These are phyloP conservation scores for Diaporthe eres DNA, from an alignment of 2,329 filamentous ascomycete species.

Conservation along the genomic window DNA sequence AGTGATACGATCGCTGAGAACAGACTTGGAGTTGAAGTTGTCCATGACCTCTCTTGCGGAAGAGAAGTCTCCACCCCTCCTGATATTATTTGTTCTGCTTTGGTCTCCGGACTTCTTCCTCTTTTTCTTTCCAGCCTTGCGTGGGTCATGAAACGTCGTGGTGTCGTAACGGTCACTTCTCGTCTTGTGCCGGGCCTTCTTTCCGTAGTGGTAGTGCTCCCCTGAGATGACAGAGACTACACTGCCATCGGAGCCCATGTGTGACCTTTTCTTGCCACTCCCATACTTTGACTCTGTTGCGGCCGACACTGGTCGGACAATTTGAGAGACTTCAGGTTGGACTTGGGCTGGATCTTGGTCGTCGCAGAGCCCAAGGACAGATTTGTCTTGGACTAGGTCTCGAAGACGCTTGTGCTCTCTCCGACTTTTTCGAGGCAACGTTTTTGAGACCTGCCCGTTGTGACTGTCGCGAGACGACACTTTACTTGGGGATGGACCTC, in stretches of 20 bases:
- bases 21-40: conserved; percentile 68
- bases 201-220: conserved; percentile 26
- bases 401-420: conserved; percentile 7
- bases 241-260: background rate
- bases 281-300: conserved; percentile 19
- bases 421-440: background rate
- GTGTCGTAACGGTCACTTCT: conserved; percentile 69
- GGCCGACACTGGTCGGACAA: background rate
- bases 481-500: background rate
- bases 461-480: background rate
- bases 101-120: conserved; percentile 45
- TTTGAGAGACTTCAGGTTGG: background rate
- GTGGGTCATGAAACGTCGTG: conserved; percentile 44
- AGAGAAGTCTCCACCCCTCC: conserved; percentile 49
- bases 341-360: background rate
- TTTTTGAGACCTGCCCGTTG: background rate
- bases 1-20: conserved; percentile 67
- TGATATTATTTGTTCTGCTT: conserved; percentile 41
- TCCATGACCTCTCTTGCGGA: conserved; percentile 64
- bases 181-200: conserved; percentile 67
- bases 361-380: background rate
- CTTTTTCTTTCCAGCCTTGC: conserved; percentile 34
- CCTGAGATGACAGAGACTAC: background rate
- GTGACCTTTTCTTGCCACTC: conserved; percentile 17
- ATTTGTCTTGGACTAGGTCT: background rate